Evolutionary conservation across 768 basidiomycete genomes (phyloP).

Genomic region (Boletellus ananas): DNA sequence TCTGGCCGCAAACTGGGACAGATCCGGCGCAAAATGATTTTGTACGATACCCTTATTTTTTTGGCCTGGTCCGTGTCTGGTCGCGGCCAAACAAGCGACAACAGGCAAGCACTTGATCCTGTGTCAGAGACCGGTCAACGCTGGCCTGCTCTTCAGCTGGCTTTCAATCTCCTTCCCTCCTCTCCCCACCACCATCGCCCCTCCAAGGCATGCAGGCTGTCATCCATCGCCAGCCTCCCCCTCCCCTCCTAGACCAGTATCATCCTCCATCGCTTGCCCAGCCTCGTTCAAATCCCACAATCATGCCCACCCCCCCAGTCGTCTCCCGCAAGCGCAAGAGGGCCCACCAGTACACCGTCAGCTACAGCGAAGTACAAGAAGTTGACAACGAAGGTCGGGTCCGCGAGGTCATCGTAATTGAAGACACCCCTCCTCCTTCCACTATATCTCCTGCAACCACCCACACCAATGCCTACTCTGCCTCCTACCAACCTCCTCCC

Average conservation of each 20-base stretch:
- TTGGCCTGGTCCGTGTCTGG: neutral
- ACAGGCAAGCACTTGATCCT: conserved; percentile 30
- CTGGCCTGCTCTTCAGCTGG: conserved; percentile 29
- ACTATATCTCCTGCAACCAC: conserved; percentile 75
- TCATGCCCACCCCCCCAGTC: conserved; percentile 68
- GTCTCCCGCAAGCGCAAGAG: conserved; percentile 80
- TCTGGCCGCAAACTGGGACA: conserved; percentile 4
- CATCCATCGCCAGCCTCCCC: conserved; percentile 58
- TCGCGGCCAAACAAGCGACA: conserved; percentile 20
- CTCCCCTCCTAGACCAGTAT: conserved; percentile 63
- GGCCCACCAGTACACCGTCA: conserved; percentile 74
- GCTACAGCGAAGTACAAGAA: conserved; percentile 86
- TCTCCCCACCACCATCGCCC: conserved; percentile 46
- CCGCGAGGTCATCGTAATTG: conserved; percentile 88
- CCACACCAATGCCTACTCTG: conserved; percentile 66
- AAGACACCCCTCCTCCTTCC: conserved; percentile 79
- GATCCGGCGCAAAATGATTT: conserved; percentile 5
- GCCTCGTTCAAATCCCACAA: conserved; percentile 46
- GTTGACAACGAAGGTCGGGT: conserved; percentile 73
- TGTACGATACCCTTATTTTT: neutral
- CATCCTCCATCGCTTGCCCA: conserved; percentile 54
- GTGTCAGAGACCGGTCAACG: conserved; percentile 31
- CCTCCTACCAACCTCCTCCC: conserved; percentile 74
- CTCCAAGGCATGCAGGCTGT: conserved; percentile 67
- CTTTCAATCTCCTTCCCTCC: conserved; percentile 33